Conservation (phyloP, 2,329 filamentous ascomycete species). For the Trichoderma sp. region DNA sequence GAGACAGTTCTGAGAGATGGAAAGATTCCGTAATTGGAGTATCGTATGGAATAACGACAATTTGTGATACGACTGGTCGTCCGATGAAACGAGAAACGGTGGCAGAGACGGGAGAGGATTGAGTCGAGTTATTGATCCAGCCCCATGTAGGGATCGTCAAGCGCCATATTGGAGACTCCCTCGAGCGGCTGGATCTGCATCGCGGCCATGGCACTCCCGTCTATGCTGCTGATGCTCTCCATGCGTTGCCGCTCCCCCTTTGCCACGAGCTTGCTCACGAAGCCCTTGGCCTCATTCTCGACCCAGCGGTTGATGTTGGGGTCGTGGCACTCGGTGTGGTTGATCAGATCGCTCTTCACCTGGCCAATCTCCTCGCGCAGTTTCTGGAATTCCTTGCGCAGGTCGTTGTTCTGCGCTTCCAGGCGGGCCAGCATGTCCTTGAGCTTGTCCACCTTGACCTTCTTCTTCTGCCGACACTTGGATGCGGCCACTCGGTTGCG, state of each 20-base stretch:
- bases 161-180: background rate
- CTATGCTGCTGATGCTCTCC: background rate
- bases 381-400: constrained; percentile 47
- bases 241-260: background rate
- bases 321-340: constrained; percentile 56
- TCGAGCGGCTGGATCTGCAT: background rate
- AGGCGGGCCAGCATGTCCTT: constrained; percentile 49
- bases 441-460: constrained; percentile 52
- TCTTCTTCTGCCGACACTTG: constrained; percentile 71
- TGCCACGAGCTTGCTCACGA: constrained; percentile 39
- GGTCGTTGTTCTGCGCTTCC: constrained; percentile 46
- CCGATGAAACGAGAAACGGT: background rate
- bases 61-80: background rate
- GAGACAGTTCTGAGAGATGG: too few relatives aligned
- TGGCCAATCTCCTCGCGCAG: constrained; percentile 48
- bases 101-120: background rate
- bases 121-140: background rate
- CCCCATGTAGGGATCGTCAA: background rate
- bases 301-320: constrained; percentile 58
- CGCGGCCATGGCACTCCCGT: background rate
- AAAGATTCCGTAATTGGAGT: too few relatives aligned
- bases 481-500: constrained; percentile 72
- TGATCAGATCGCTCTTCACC: constrained; percentile 55
- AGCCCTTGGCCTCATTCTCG: constrained; percentile 52
- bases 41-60: background rate